Evolutionary conservation across 768 basidiomycete genomes (phyloP), one percentile per base, ranked within the genome.

Genomic region (Glaciozyma martinii): DNA sequence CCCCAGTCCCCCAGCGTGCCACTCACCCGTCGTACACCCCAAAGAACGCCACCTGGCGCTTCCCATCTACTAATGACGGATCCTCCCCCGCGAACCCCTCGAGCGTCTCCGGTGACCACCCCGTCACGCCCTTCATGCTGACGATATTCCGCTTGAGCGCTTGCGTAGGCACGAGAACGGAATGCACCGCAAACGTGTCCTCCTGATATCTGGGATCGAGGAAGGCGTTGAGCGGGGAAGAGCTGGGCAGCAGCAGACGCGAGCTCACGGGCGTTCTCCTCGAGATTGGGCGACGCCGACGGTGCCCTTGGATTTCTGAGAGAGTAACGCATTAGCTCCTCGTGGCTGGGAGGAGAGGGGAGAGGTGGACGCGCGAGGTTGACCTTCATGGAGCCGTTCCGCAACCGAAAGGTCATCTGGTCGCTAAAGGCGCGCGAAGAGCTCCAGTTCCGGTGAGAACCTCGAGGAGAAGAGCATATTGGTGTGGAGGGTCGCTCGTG

Each of bases 11-110:
- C 19, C n/a, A 37, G 0, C 2, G 21, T 18, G 10, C 5, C 9
- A 44, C 68, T 33, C 29, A 72, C 68, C 73, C 73, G 53, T 74
- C 73, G 53, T 64, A 72, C 13, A 74, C 73, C 3, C 60, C 73
- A 42, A 71, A 72, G 58, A 30, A 65, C 1, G 68, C 71, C 12
- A 71, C 69, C 50, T 73, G 73, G 18, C 66, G 40, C 50, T 43
- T 56, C 29, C 52, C 27, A 33, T 63, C 59, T 13, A 58, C 50
- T 16, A 40, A 29, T 1, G 25, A n/a, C n/a, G 30, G 33, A 2
- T 29, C 52, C 50, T 66, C 60, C 27, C 63, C 60, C 1, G 65
- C 60, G n/a, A 61, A 70, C 7, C 69, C 64, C 30, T 71, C 70
- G 53, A 52, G 49, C 18, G 19, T 15, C 16, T 56, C 55, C 4